Evolutionary conservation across 495 filamentous ascomycete species (phyloP).

Genomic region (Xylaria sp.): DNA sequence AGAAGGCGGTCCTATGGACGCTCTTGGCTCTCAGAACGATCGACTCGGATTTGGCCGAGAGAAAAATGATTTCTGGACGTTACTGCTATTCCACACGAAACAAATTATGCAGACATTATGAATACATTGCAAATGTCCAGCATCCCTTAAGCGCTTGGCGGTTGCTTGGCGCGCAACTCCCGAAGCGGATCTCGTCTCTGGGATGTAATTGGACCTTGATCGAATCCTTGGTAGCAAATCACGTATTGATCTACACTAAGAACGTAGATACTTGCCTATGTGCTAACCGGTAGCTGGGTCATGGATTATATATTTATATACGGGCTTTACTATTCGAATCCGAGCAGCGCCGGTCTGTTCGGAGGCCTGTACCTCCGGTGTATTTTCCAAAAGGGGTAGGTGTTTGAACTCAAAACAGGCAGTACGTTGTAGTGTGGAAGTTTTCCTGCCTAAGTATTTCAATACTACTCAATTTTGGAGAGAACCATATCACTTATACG

Average conservation of each 20-base stretch:
- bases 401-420: background rate
- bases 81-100: background rate
- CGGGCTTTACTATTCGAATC: no score
- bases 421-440: background rate
- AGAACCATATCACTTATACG: no score
- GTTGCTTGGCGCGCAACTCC: slow-evolving; percentile 19
- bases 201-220: slow-evolving; percentile 1
- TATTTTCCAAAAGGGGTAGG: slow-evolving; percentile 11
- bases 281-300: no score
- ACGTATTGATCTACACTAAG: background rate
- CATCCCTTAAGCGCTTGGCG: slow-evolving; percentile 13
- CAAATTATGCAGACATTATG: background rate
- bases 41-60: background rate
- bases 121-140: background rate
- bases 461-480: background rate
- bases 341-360: no score
- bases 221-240: background rate
- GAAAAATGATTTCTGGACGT: background rate
- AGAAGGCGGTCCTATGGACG: slow-evolving; percentile 14
- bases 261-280: no score
- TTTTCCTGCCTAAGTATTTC: background rate
- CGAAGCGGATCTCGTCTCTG: background rate
- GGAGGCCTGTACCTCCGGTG: no score
- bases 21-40: slow-evolving; percentile 3
- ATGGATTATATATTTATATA: no score